phyloP scores from a whole-genome alignment of 805 yeast species.

The Clavispora asparagi region DNA sequence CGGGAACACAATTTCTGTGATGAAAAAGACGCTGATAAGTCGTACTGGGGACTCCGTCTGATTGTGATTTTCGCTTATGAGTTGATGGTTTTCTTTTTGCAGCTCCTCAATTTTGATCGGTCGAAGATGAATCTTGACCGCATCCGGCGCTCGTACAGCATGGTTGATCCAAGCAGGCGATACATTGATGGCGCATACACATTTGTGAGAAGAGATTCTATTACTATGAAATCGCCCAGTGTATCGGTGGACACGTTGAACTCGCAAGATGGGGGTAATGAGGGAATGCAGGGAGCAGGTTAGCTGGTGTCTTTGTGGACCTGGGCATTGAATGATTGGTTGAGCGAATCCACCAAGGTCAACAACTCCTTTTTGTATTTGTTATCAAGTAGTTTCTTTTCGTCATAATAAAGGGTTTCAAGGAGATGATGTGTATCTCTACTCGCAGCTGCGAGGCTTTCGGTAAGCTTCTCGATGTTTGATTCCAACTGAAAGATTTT shows the following conservation, averaged over 20 bases:
- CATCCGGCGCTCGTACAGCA: constrained; percentile 33
- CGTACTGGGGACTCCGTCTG: constrained; percentile 13
- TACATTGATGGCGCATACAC: constrained; percentile 33
- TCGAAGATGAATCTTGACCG: constrained; percentile 40
- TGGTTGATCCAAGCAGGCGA: constrained; percentile 36
- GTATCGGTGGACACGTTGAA: neutral
- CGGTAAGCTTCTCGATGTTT: constrained; percentile 9
- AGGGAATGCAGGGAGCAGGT: neutral
- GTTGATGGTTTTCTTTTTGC: constrained; percentile 26
- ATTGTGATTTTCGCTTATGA: constrained; percentile 31
- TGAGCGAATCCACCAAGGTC: constrained; percentile 13
- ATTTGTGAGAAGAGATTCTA: constrained; percentile 21
- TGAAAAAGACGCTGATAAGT: constrained; percentile 4
- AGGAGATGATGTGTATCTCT: neutral
- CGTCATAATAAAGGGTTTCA: neutral
- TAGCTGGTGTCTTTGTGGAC: neutral
- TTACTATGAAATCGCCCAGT: constrained; percentile 4
- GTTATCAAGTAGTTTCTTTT: neutral
- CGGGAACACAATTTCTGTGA: constrained; percentile 4
- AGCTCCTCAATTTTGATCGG: constrained; percentile 33
- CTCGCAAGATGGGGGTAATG: neutral
- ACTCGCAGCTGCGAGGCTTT: constrained; percentile 1
- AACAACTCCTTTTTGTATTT: neutral
- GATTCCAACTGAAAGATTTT: constrained; percentile 10
- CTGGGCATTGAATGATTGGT: constrained; percentile 7